These are phyloP conservation scores for Trichoderma sp. DNA, from an alignment of 2,329 filamentous ascomycete genomes.

Conservation along the genomic window DNA sequence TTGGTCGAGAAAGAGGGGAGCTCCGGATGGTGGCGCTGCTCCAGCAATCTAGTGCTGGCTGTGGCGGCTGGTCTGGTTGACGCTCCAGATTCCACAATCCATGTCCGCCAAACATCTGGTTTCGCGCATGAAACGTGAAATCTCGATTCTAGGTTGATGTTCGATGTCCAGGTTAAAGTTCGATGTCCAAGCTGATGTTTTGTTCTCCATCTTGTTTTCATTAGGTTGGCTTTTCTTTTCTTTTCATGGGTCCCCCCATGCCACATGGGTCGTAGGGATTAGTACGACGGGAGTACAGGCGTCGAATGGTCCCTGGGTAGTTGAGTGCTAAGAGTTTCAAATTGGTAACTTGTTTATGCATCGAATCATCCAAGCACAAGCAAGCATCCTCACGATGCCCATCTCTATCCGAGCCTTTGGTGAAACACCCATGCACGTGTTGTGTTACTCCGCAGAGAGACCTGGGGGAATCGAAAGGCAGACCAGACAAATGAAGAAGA, in stretches of 20 bases:
- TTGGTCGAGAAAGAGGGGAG: neutral
- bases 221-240: neutral
- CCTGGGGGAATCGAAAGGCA: neutral
- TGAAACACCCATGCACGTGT: neutral
- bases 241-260: neutral
- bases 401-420: neutral
- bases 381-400: neutral
- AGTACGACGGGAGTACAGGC: neutral
- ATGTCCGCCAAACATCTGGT: conserved; percentile 3
- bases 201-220: neutral
- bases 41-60: neutral
- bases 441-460: neutral
- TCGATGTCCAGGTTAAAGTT: neutral
- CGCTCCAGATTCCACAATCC: neutral
- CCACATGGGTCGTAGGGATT: neutral
- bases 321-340: neutral
- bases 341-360: conserved; percentile 2
- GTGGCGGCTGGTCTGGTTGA: neutral
- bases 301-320: neutral
- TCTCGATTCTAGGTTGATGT: neutral
- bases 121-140: conserved; percentile 12
- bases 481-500: neutral
- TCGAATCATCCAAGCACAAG: neutral
- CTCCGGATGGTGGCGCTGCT: neutral
- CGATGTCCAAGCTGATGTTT: neutral